These are phyloP conservation scores for Poronia punctata DNA, from an alignment of 495 filamentous ascomycete genomes.

Conservation along the genomic window DNA sequence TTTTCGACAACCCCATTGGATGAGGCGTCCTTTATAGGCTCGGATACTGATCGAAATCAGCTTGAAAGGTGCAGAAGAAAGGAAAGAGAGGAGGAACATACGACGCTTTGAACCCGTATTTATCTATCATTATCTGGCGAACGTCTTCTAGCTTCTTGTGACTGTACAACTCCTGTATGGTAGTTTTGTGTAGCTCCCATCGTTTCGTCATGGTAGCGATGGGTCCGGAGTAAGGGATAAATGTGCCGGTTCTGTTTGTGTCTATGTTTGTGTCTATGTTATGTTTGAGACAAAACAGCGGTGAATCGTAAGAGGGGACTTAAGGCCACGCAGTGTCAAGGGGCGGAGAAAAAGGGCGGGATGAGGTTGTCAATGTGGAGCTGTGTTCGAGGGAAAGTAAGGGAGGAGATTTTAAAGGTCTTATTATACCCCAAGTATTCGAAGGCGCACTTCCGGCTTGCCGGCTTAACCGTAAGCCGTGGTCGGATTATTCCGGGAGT, in stretches of 20 bases:
- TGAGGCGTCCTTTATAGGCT: constrained; percentile 39
- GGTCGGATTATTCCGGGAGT: too few relatives aligned
- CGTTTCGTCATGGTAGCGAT: constrained; percentile 35
- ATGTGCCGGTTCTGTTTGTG: background rate
- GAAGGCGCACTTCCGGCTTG: too few relatives aligned
- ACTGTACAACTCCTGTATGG: constrained; percentile 33
- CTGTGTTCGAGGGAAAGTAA: too few relatives aligned
- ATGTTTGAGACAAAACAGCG: background rate
- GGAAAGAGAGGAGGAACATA: constrained; percentile 16
- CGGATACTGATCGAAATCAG: constrained; percentile 23
- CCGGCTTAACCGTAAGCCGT: too few relatives aligned
- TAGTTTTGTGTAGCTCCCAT: constrained; percentile 32
- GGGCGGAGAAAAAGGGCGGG: too few relatives aligned
- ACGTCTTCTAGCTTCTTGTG: constrained; percentile 38
- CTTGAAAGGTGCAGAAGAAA: too few relatives aligned
- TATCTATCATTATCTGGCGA: constrained; percentile 33
- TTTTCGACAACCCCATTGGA: constrained; percentile 38
- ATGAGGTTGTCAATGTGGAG: too few relatives aligned
- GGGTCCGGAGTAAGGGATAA: background rate
- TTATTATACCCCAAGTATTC: too few relatives aligned
- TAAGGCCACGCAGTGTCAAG: too few relatives aligned
- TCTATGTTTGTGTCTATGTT: too few relatives aligned
- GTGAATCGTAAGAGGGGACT: too few relatives aligned
- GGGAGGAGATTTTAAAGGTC: too few relatives aligned
- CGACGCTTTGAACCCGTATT: constrained; percentile 39